Evolutionary conservation across 768 basidiomycete genomes (phyloP).

Genomic region (Pulveroboletus sp.): DNA sequence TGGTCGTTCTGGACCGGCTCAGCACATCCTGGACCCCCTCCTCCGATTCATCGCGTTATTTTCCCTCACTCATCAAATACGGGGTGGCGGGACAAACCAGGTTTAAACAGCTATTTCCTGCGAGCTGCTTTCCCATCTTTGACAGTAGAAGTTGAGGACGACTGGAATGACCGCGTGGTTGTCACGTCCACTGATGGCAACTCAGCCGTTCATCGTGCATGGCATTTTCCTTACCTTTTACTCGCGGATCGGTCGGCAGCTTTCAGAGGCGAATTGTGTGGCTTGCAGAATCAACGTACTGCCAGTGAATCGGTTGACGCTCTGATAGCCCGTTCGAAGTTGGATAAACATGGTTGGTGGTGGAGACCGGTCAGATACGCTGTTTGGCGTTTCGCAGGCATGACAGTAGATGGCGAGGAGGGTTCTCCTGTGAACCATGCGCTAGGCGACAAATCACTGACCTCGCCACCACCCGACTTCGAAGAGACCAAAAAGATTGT

Average conservation of each 20-base stretch:
- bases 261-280: conserved; percentile 61
- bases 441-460: not conserved
- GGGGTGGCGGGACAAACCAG: conserved; percentile 73
- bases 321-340: conserved; percentile 38
- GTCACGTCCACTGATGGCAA: conserved; percentile 20
- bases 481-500: conserved; percentile 48
- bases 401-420: conserved; percentile 32
- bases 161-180: conserved; percentile 64
- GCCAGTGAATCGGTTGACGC: conserved; percentile 63
- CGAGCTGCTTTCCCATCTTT: conserved; percentile 69
- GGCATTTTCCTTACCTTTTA: conserved; percentile 66
- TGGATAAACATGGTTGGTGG: conserved; percentile 47
- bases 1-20: conserved; percentile 73
- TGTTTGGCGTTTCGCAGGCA: conserved; percentile 65
- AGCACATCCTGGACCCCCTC: conserved; percentile 34
- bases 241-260: conserved; percentile 75
- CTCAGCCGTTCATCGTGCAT: conserved; percentile 43
- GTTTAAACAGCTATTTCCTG: conserved; percentile 72
- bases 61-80: conserved; percentile 56
- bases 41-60: conserved; percentile 62
- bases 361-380: conserved; percentile 71
- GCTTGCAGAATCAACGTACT: conserved; percentile 61
- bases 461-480: conserved; percentile 17
- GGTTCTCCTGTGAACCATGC: conserved; percentile 12
- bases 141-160: conserved; percentile 60